Conservation (phyloP, 352 stramenopile species). For the Globisporangium abappressorium region DNA sequence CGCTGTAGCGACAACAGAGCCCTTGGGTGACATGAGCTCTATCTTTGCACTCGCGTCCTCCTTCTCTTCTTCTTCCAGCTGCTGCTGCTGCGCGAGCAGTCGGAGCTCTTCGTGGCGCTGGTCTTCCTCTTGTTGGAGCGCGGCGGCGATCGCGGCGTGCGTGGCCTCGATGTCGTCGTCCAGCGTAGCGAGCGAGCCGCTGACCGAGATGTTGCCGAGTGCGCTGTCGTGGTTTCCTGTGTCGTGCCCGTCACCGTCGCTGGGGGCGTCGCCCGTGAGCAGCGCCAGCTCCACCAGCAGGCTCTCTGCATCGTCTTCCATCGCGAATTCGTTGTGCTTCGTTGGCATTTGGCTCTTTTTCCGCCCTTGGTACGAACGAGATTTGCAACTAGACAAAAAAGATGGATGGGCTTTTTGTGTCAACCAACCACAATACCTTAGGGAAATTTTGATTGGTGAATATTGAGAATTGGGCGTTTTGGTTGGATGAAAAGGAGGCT, state of each 20-base stretch:
- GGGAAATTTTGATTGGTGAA: neutral
- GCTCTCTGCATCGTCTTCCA: slow-evolving; percentile 10
- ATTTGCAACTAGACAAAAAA: too few relatives aligned
- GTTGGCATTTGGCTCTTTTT: neutral
- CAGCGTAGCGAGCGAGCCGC: slow-evolving; percentile 11
- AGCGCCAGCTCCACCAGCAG: slow-evolving; percentile 28
- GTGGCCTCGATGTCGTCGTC: slow-evolving; percentile 20
- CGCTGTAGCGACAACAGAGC: neutral
- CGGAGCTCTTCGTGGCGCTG: slow-evolving; percentile 17
- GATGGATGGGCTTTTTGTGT: too few relatives aligned
- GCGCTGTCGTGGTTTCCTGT: neutral
- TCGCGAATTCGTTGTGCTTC: slow-evolving; percentile 17
- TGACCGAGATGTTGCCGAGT: slow-evolving; percentile 5
- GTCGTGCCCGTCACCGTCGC: neutral
- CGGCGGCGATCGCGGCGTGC: slow-evolving; percentile 17
- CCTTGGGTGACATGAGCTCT: neutral
- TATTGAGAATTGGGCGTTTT: neutral
- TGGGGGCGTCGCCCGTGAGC: slow-evolving; percentile 15
- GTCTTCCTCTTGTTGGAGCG: slow-evolving; percentile 34
- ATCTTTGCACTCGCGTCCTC: neutral
- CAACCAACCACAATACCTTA: too few relatives aligned
- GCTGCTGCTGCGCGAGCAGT: slow-evolving; percentile 1
- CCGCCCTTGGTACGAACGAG: neutral
- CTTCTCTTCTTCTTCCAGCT: neutral
- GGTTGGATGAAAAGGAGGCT: neutral